These are phyloP conservation scores for Bocquillonia castaneifolia DNA, from an alignment of 441 rosid genomes.

Conservation along the genomic window DNA sequence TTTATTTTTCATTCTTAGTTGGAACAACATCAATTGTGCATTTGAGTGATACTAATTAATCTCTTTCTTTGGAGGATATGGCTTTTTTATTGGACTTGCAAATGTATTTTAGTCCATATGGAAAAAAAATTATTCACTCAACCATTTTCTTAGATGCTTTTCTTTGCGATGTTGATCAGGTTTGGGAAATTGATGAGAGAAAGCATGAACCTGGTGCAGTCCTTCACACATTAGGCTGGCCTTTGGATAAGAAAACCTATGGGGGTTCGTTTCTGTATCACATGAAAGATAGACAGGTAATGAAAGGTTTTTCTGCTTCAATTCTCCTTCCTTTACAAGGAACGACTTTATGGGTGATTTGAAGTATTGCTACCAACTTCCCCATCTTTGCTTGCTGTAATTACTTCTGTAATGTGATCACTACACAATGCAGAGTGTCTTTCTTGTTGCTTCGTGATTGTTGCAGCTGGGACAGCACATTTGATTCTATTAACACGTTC, in stretches of 20 bases:
- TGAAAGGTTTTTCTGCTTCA: background rate
- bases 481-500: background rate
- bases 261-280: constrained; percentile 97
- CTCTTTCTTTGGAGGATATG: background rate
- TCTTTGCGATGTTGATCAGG: constrained; percentile 41
- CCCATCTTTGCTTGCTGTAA: background rate
- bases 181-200: constrained; percentile 88
- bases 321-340: constrained; percentile 4
- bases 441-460: background rate
- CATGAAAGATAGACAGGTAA: constrained; percentile 85
- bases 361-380: background rate
- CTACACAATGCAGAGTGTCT: background rate
- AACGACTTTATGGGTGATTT: background rate
- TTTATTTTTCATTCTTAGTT: background rate
- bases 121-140: background rate
- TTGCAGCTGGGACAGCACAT: background rate
- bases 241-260: constrained; percentile 77
- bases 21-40: background rate
- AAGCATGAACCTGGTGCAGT: constrained; percentile 85
- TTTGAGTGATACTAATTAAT: background rate
- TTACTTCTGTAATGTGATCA: background rate
- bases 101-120: background rate
- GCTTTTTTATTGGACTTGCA: background rate
- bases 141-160: constrained; percentile 7
- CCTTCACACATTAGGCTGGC: constrained; percentile 92